phyloP scores from a whole-genome alignment of 192 early-diverging fungal species.

The Phycomyces nitens region DNA sequence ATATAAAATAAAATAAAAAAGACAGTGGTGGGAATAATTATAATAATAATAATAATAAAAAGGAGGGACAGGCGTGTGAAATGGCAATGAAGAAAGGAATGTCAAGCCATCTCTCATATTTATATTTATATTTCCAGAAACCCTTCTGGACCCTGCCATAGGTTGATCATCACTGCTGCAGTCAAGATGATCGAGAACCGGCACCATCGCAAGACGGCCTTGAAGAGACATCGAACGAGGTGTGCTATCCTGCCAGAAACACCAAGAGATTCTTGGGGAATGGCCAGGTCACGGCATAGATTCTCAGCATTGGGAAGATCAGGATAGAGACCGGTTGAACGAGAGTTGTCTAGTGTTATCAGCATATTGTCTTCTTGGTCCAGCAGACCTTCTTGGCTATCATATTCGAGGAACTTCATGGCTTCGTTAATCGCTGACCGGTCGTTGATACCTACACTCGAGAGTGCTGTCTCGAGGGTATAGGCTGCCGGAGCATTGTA shows the following conservation, averaged over 20 bases:
- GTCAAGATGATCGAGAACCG: conserved; percentile 46
- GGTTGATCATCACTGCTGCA: conserved; percentile 44
- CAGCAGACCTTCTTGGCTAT: neutral
- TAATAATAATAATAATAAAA: no score
- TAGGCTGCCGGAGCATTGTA: conserved; percentile 21
- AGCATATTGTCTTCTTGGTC: no score
- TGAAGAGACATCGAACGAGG: conserved; percentile 18
- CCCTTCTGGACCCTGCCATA: conserved; percentile 46
- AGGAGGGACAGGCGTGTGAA: no score
- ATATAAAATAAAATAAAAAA: no score
- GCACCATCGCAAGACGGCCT: conserved; percentile 48
- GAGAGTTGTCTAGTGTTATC: neutral
- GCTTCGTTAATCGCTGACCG: conserved; percentile 2
- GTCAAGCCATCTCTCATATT: no score
- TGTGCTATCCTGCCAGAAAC: conserved; percentile 1
- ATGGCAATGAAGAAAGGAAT: no score
- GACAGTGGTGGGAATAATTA: no score
- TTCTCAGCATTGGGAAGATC: neutral
- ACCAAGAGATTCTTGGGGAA: neutral
- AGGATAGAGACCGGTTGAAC: neutral
- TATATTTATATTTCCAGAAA: conserved; percentile 26
- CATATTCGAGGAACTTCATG: conserved; percentile 6
- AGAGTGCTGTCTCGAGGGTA: conserved; percentile 14
- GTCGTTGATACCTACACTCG: conserved; percentile 2
- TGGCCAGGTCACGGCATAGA: neutral